phyloP scores from a whole-genome alignment of 164 flowering plant genomes.

The Tetracentron sinense region DNA sequence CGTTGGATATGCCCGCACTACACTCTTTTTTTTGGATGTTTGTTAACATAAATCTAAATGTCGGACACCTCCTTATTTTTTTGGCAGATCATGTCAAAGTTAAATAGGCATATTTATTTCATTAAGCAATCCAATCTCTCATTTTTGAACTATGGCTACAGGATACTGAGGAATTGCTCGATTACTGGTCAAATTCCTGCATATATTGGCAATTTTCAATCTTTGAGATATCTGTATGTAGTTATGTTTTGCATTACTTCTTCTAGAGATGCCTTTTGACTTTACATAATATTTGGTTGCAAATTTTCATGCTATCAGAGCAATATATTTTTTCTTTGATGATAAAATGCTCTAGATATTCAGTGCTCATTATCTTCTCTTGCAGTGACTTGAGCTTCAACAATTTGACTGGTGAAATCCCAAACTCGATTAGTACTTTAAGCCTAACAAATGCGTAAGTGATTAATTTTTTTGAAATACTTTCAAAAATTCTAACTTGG shows the following conservation, averaged over 20 bases:
- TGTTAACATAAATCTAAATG: too few species aligned
- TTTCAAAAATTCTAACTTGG: not conserved
- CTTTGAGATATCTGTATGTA: not conserved
- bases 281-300: too few species aligned
- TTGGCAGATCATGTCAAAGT: not conserved
- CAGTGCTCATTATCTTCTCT: not conserved
- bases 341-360: not conserved
- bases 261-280: too few species aligned
- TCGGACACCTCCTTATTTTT: not conserved
- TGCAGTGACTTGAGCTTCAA: conserved; percentile 4
- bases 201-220: not conserved
- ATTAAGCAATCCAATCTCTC: not conserved
- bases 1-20: too few species aligned
- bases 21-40: too few species aligned
- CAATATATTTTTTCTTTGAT: not conserved
- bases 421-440: not conserved
- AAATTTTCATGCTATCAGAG: not conserved
- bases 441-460: not conserved
- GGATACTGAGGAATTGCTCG: conserved; percentile 6
- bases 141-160: not conserved
- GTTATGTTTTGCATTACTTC: too few species aligned
- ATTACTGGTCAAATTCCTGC: conserved; percentile 1
- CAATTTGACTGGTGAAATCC: not conserved
- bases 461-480: not conserved
- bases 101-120: not conserved